Conservation (phyloP, 2,329 filamentous ascomycete species). For the Penicillium sp. region DNA sequence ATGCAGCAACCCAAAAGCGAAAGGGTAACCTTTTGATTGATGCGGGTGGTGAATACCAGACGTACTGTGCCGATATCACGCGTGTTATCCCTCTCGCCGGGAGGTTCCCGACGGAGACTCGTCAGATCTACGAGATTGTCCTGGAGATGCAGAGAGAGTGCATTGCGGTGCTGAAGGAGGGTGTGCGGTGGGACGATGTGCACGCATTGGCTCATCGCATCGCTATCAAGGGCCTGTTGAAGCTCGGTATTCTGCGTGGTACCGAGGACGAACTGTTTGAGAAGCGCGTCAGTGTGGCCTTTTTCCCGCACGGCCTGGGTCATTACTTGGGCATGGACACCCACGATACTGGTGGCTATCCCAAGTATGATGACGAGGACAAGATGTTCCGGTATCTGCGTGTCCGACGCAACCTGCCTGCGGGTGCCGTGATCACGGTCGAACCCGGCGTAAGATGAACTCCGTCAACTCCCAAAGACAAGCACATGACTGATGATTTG, state of each 20-base stretch:
- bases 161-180: constrained; percentile 66
- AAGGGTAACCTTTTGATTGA: constrained; percentile 79
- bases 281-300: constrained; percentile 78
- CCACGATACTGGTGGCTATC: constrained; percentile 78
- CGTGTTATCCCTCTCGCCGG: constrained; percentile 79
- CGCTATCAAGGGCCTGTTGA: constrained; percentile 67
- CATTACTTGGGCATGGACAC: constrained; percentile 93
- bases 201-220: constrained; percentile 71
- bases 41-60: constrained; percentile 78
- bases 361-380: constrained; percentile 76
- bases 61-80: constrained; percentile 88
- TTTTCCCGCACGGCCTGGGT: constrained; percentile 87
- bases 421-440: constrained; percentile 83
- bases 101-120: constrained; percentile 65
- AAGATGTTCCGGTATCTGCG: constrained; percentile 83
- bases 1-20: constrained; percentile 38
- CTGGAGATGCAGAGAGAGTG: constrained; percentile 76
- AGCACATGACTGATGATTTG: constrained; percentile 1
- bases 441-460: constrained; percentile 73
- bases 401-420: constrained; percentile 71
- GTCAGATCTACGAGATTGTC: constrained; percentile 74
- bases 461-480: not conserved
- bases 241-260: constrained; percentile 67
- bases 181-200: constrained; percentile 67
- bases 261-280: constrained; percentile 69